These are phyloP conservation scores for Obelidium mucronatum DNA, from an alignment of 192 early-diverging fungal species.

Conservation along the genomic window DNA sequence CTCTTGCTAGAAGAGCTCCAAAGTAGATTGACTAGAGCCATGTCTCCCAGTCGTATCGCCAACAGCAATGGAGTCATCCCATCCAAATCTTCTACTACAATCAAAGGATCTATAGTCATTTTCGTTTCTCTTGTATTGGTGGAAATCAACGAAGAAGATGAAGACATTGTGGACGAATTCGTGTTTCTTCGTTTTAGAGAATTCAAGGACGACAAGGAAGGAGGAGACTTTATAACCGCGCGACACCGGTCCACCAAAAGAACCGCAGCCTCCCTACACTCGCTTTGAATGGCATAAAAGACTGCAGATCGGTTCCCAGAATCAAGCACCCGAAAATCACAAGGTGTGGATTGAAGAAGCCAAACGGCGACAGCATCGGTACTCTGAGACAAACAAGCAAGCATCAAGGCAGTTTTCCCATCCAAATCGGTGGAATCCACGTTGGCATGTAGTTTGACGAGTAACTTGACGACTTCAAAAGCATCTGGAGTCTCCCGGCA, in stretches of 20 bases:
- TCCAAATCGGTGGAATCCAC: neutral
- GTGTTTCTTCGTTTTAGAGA: neutral
- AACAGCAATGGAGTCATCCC: neutral
- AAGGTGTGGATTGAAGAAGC: neutral
- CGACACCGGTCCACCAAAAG: neutral
- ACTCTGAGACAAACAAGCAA: neutral
- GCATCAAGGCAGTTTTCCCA: neutral
- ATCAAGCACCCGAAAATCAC: neutral
- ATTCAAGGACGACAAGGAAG: neutral
- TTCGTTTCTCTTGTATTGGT: neutral
- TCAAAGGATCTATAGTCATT: neutral
- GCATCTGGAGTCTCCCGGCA: neutral
- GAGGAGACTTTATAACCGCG: neutral
- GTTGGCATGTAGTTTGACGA: slow-evolving; percentile 9
- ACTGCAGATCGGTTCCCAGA: neutral
- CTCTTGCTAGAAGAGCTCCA: neutral
- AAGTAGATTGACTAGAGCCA: neutral
- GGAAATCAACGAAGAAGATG: neutral
- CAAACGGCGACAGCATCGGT: neutral
- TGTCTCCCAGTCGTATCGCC: neutral
- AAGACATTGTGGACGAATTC: neutral
- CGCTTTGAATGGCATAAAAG: neutral
- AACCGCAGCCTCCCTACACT: neutral
- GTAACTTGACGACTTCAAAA: neutral
- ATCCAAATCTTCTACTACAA: neutral